phyloP scores from a whole-genome alignment of 306 rosid genomes.

The Acacia melanoxylon region DNA sequence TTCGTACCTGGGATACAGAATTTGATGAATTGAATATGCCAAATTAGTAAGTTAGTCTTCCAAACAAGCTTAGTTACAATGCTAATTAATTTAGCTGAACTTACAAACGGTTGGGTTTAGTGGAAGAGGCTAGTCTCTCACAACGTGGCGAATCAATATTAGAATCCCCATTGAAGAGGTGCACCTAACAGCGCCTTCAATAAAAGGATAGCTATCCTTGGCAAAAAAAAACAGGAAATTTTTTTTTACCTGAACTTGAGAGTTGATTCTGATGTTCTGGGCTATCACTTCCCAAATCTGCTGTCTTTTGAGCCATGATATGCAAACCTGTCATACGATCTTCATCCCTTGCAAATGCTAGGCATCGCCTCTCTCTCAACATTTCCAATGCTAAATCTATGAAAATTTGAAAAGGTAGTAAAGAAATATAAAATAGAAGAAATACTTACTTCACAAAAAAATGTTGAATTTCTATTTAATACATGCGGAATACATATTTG shows the following conservation, averaged over 20 bases:
- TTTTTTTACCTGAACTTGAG: not conserved
- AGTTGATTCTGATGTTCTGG: not conserved
- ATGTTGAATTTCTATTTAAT: too few relatives aligned
- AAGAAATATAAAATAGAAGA: not conserved
- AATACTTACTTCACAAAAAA: too few relatives aligned
- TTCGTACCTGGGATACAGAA: constrained; percentile 26
- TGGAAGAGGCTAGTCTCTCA: too few relatives aligned
- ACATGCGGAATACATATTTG: too few relatives aligned
- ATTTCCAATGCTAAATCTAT: constrained; percentile 32
- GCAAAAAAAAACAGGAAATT: not conserved
- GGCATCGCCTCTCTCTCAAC: not conserved
- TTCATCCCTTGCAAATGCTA: constrained; percentile 27
- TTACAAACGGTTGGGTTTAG: too few relatives aligned
- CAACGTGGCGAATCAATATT: too few relatives aligned
- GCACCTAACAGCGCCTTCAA: too few relatives aligned
- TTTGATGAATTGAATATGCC: not conserved
- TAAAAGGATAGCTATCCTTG: too few relatives aligned
- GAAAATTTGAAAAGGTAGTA: not conserved
- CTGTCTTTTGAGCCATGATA: constrained; percentile 26
- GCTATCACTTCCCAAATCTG: constrained; percentile 9
- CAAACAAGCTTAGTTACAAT: not conserved
- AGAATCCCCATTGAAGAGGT: too few relatives aligned
- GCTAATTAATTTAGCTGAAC: too few relatives aligned
- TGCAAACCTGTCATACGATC: constrained; percentile 27
- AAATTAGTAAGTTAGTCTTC: not conserved